Evolutionary conservation across 2,329 filamentous ascomycete genomes (phyloP).

Genomic region (Magnaporthiopsis incrustans): DNA sequence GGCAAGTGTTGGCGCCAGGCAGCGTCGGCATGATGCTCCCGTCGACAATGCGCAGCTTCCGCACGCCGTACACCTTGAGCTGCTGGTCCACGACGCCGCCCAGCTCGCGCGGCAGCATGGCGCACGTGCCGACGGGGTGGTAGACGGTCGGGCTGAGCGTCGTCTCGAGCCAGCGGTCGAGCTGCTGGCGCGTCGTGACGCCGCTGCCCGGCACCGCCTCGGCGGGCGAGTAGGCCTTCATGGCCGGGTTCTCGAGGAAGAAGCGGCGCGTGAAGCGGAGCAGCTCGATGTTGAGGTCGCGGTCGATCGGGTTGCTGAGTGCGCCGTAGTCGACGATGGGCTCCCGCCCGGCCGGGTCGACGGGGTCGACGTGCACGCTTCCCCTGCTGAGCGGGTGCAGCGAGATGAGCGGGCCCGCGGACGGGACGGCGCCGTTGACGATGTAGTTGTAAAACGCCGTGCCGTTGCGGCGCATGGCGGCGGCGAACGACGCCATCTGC

Average conservation of each 20-base stretch:
- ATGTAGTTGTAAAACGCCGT: constrained; percentile 24
- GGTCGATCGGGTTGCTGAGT: constrained; percentile 41
- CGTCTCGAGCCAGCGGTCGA: constrained; percentile 16
- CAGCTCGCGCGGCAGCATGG: constrained; percentile 34
- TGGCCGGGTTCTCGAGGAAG: constrained; percentile 20
- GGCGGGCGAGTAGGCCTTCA: constrained; percentile 24
- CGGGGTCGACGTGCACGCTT: constrained; percentile 27
- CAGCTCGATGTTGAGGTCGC: constrained; percentile 34
- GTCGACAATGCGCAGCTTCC: constrained; percentile 35
- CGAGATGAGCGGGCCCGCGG: constrained; percentile 20
- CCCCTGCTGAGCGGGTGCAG: constrained; percentile 32
- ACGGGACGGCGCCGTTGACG: constrained; percentile 21
- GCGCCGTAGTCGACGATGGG: constrained; percentile 30
- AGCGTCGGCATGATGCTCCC: constrained; percentile 34
- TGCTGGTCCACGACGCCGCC: constrained; percentile 36
- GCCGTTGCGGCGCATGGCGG: constrained; percentile 19
- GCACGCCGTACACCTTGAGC: constrained; percentile 34
- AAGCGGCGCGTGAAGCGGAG: constrained; percentile 27
- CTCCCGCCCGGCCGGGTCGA: constrained; percentile 25
- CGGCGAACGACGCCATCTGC: constrained; percentile 23
- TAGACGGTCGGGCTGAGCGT: constrained; percentile 21
- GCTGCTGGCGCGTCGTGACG: constrained; percentile 20
- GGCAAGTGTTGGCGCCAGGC: constrained; percentile 17
- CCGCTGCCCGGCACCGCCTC: constrained; percentile 27
- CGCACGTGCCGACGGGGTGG: constrained; percentile 33